These are phyloP conservation scores for Fistulina hepatica DNA, from an alignment of 1,284 basidiomycete species.

Conservation along the genomic window DNA sequence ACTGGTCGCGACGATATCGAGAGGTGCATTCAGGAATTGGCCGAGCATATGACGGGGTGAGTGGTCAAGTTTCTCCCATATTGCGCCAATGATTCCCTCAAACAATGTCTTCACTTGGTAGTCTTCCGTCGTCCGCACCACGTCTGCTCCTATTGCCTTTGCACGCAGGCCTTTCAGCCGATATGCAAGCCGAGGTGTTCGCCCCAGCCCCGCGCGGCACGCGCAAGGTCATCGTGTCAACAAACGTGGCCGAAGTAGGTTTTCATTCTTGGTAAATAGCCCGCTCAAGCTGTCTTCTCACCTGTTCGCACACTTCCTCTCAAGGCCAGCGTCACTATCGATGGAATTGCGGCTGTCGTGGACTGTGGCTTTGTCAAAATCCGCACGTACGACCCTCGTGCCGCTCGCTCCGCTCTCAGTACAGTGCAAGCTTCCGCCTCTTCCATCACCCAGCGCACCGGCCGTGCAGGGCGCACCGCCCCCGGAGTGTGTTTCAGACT, in stretches of 20 bases:
- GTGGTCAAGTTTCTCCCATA: constrained; percentile 21
- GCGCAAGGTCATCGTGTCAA: constrained; percentile 87
- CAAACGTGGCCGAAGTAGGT: constrained; percentile 89
- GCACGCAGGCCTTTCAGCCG: constrained; percentile 78
- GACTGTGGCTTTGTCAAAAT: constrained; percentile 96
- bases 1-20: constrained; percentile 98
- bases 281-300: constrained; percentile 1
- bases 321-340: constrained; percentile 90
- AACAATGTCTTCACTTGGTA: constrained; percentile 22
- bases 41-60: constrained; percentile 70
- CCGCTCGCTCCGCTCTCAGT: constrained; percentile 71
- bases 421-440: constrained; percentile 75
- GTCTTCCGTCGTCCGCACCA: constrained; percentile 52
- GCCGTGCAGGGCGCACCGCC: constrained; percentile 84
- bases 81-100: constrained; percentile 2
- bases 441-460: constrained; percentile 80
- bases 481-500: constrained; percentile 90
- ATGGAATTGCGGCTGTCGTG: constrained; percentile 91
- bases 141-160: constrained; percentile 67
- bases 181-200: constrained; percentile 84
- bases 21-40: constrained; percentile 68
- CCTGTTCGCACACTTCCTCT: no score
- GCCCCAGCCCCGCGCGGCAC: constrained; percentile 60
- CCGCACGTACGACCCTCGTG: constrained; percentile 74
- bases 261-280: background rate